These are phyloP conservation scores for Komagataella pseudopastoris DNA, from an alignment of 805 yeast genomes.

Conservation along the genomic window DNA sequence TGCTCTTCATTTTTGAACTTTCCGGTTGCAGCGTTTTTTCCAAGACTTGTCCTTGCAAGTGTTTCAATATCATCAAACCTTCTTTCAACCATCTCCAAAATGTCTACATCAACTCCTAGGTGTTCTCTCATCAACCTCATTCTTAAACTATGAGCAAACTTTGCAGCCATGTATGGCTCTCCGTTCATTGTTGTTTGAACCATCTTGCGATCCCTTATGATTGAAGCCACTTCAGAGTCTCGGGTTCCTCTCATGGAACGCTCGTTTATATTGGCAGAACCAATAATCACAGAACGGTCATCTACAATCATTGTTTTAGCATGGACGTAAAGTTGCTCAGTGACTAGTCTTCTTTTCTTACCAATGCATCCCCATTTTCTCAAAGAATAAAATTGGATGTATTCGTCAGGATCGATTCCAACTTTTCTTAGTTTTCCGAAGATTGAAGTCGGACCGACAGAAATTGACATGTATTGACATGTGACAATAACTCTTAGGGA, in stretches of 20 bases:
- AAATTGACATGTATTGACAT: constrained; percentile 88
- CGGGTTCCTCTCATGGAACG: constrained; percentile 90
- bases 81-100: constrained; percentile 69
- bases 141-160: constrained; percentile 80
- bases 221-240: constrained; percentile 89
- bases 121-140: constrained; percentile 94
- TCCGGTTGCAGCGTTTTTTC: constrained; percentile 31
- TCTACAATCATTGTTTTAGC: constrained; percentile 88
- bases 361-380: constrained; percentile 96
- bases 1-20: constrained; percentile 20
- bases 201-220: constrained; percentile 72
- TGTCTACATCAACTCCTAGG: constrained; percentile 84
- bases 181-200: constrained; percentile 70
- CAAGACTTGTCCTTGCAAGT: constrained; percentile 26
- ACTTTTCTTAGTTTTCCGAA: constrained; percentile 67
- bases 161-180: constrained; percentile 64
- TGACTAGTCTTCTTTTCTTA: constrained; percentile 52
- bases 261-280: constrained; percentile 95
- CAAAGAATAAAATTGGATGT: constrained; percentile 82
- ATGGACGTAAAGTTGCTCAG: constrained; percentile 90
- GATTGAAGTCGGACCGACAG: constrained; percentile 79
- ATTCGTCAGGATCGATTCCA: constrained; percentile 82
- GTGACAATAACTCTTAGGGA: constrained; percentile 94
- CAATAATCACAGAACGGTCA: constrained; percentile 86
- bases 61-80: constrained; percentile 38